Percentiles rank a stretch among this genome's conserved stretches.
Conservation (phyloP, 768 basidiomycete genomes). For the Cyclocybe cylindracea region DNA sequence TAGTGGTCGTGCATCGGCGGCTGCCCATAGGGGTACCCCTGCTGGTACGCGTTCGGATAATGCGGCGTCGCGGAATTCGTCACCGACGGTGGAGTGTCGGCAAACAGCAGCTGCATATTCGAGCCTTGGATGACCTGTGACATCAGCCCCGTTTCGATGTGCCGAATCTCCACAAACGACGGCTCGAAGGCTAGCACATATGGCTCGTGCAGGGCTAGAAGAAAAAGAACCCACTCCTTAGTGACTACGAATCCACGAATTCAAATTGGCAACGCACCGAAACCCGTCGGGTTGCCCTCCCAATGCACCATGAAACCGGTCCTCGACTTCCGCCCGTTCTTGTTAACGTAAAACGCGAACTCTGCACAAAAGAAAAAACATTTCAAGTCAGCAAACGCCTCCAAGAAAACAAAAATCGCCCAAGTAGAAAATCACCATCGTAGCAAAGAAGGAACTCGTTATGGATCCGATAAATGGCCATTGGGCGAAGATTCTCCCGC, state of each 20-base stretch:
- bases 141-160: conserved; percentile 90
- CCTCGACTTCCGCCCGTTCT: conserved; percentile 88
- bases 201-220: conserved; percentile 88
- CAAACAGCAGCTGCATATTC: conserved; percentile 87
- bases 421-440: conserved; percentile 66
- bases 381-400: conserved; percentile 6
- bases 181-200: conserved; percentile 97
- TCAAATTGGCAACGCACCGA: conserved; percentile 63
- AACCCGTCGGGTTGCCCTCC: conserved; percentile 93
- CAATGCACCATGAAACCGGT: conserved; percentile 95
- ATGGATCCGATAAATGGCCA: conserved; percentile 96
- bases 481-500: conserved; percentile 84
- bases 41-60: conserved; percentile 31
- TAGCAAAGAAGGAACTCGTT: conserved; percentile 98
- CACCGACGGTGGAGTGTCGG: conserved; percentile 88
- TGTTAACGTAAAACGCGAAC: conserved; percentile 99
- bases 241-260: neutral
- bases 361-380: conserved; percentile 48
- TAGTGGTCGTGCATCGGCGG: conserved; percentile 33
- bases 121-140: conserved; percentile 95
- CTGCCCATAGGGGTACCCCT: conserved; percentile 23
- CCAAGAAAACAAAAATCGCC: neutral
- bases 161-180: conserved; percentile 93
- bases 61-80: conserved; percentile 54
- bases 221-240: neutral